Conservation (phyloP, 2,329 filamentous ascomycete genomes). For the Cladobotryum protrusum region DNA sequence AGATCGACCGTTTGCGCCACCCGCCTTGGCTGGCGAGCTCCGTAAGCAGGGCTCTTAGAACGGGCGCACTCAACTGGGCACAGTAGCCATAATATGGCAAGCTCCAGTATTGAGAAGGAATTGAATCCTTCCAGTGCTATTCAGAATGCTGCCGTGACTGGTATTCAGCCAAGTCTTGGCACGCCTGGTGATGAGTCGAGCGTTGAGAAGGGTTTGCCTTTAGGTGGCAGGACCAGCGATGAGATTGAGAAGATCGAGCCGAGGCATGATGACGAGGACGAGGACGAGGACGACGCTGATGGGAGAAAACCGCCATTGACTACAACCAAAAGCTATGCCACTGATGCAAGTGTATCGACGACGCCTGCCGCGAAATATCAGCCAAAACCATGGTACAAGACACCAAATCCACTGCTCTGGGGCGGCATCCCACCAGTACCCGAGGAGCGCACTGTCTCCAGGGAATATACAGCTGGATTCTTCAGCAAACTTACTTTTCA, state of each 20-base stretch:
- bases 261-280: constrained; percentile 5
- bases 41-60: neutral
- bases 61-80: neutral
- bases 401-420: constrained; percentile 56
- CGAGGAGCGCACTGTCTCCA: constrained; percentile 46
- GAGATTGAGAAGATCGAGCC: constrained; percentile 6
- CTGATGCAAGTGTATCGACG: constrained; percentile 43
- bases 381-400: constrained; percentile 58
- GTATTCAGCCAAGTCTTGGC: constrained; percentile 3
- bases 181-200: neutral
- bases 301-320: neutral
- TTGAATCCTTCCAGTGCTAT: neutral
- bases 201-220: neutral
- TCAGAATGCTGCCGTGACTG: neutral
- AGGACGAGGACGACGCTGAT: constrained; percentile 1
- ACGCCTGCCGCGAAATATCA: constrained; percentile 28
- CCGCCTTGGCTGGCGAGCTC: neutral
- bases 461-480: constrained; percentile 67
- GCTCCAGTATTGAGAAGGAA: constrained; percentile 8
- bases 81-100: constrained; percentile 5
- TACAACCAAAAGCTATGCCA: constrained; percentile 44
- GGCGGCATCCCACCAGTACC: constrained; percentile 50
- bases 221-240: constrained; percentile 3
- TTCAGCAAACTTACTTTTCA: constrained; percentile 74
- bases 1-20: constrained; percentile 7